Conservation (phyloP, 495 filamentous ascomycete species). For the Acidiella bohemica region DNA sequence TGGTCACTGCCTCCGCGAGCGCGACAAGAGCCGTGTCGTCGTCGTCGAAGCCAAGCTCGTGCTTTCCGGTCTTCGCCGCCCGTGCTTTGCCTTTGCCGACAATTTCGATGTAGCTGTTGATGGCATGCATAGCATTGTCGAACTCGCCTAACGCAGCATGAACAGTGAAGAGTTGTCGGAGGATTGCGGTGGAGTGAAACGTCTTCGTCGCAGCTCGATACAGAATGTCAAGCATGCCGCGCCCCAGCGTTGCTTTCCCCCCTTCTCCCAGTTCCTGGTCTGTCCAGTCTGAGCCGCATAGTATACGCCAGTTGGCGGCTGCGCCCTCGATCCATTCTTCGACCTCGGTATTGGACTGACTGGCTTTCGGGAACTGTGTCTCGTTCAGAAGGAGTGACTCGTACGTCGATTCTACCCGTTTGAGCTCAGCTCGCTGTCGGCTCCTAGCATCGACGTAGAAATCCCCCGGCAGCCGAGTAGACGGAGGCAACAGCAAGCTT, state of each 20-base stretch:
- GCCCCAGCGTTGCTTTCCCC: slow-evolving; percentile 56
- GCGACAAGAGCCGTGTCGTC: slow-evolving; percentile 63
- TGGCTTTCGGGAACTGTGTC: slow-evolving; percentile 70
- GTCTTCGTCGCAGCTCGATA: slow-evolving; percentile 64
- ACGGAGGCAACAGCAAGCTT: slow-evolving; percentile 5
- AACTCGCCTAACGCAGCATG: slow-evolving; percentile 80
- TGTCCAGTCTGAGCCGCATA: slow-evolving; percentile 61
- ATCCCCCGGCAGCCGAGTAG: neutral
- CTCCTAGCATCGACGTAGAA: slow-evolving; percentile 33
- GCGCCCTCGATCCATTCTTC: slow-evolving; percentile 70
- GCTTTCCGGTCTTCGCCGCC: slow-evolving; percentile 59
- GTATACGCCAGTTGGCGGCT: slow-evolving; percentile 68
- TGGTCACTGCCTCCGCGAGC: slow-evolving; percentile 58
- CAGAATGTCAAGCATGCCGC: slow-evolving; percentile 57
- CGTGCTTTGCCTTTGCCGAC: slow-evolving; percentile 67
- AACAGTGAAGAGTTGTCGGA: slow-evolving; percentile 78
- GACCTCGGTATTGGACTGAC: slow-evolving; percentile 55
- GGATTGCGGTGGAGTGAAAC: slow-evolving; percentile 78
- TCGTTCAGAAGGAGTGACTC: slow-evolving; percentile 60
- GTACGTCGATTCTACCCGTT: slow-evolving; percentile 58
- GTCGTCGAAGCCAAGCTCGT: slow-evolving; percentile 59
- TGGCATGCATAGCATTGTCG: slow-evolving; percentile 68
- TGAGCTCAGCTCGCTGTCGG: slow-evolving; percentile 58
- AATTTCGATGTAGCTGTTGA: slow-evolving; percentile 81
- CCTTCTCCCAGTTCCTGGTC: slow-evolving; percentile 67